Evolutionary conservation across 2,329 filamentous ascomycete genomes (phyloP).

Genomic region (Colletotrichum costaricense): DNA sequence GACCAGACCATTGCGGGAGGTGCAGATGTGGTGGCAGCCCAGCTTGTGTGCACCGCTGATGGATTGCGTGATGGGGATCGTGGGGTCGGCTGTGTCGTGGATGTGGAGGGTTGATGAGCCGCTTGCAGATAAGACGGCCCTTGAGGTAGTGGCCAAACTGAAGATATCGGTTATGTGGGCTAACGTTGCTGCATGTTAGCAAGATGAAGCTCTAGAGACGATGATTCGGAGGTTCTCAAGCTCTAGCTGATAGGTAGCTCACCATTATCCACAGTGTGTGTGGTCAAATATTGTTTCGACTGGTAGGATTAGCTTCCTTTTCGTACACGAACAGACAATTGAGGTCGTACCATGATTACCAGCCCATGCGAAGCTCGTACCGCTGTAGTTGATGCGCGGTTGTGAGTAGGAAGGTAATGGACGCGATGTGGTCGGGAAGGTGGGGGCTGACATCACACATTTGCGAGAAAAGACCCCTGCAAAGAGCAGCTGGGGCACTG

Average conservation of each 20-base stretch:
- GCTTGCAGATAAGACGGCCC: constrained; percentile 82
- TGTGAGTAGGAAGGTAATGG: constrained; percentile 29
- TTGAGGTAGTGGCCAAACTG: constrained; percentile 80
- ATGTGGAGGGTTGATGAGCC: constrained; percentile 86
- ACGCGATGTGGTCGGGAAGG: constrained; percentile 25
- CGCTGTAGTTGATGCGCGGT: constrained; percentile 38
- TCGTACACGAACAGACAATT: background rate
- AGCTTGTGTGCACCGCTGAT: constrained; percentile 85
- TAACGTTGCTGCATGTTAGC: constrained; percentile 46
- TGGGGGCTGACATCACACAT: constrained; percentile 36
- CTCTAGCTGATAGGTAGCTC: constrained; percentile 42
- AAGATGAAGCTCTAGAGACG: background rate
- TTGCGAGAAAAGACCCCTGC: constrained; percentile 24
- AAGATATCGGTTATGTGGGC: constrained; percentile 89
- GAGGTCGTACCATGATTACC: constrained; percentile 51
- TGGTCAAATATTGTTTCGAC: constrained; percentile 99
- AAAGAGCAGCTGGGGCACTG: background rate
- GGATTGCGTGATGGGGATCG: constrained; percentile 83
- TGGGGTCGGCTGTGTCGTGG: constrained; percentile 77
- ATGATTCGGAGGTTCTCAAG: background rate
- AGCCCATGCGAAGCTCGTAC: constrained; percentile 45
- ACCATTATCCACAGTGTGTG: constrained; percentile 91
- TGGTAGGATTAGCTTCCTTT: constrained; percentile 50
- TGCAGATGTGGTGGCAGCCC: constrained; percentile 90
- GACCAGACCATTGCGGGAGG: constrained; percentile 73